These are phyloP conservation scores for Chamaecyparis obtusa DNA, from an alignment of 75 land plant species.

Conservation along the genomic window DNA sequence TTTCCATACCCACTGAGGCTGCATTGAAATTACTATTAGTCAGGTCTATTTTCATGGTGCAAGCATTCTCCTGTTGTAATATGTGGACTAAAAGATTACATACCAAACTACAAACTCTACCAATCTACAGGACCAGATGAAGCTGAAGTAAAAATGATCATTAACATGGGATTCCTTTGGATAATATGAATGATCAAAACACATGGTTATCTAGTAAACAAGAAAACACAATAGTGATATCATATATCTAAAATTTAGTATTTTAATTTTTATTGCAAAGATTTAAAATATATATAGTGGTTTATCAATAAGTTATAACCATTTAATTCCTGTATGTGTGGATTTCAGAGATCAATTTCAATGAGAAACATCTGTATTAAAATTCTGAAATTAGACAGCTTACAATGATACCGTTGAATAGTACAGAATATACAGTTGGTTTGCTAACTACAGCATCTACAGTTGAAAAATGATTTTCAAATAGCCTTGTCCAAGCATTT, in stretches of 20 bases:
- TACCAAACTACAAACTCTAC: background rate
- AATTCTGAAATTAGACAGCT: background rate
- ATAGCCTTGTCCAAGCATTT: background rate
- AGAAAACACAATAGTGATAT: background rate
- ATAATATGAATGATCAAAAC: background rate
- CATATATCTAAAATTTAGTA: background rate
- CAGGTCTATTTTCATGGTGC: background rate
- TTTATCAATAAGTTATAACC: background rate
- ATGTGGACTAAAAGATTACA: background rate
- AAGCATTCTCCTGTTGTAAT: background rate
- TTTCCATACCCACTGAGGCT: slow-evolving; percentile 23
- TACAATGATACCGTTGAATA: background rate
- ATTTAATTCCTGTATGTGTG: background rate
- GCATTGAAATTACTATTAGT: background rate
- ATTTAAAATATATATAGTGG: background rate
- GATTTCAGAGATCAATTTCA: background rate
- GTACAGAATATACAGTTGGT: background rate
- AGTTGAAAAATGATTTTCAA: background rate
- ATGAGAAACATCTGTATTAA: background rate
- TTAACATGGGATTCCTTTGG: background rate
- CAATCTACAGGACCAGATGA: background rate
- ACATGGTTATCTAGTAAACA: background rate
- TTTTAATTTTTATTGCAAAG: background rate
- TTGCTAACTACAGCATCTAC: background rate
- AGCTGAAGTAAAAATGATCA: background rate